Conservation (phyloP, 2,329 filamentous ascomycete species). For the Phyllosticta ampelicida region DNA sequence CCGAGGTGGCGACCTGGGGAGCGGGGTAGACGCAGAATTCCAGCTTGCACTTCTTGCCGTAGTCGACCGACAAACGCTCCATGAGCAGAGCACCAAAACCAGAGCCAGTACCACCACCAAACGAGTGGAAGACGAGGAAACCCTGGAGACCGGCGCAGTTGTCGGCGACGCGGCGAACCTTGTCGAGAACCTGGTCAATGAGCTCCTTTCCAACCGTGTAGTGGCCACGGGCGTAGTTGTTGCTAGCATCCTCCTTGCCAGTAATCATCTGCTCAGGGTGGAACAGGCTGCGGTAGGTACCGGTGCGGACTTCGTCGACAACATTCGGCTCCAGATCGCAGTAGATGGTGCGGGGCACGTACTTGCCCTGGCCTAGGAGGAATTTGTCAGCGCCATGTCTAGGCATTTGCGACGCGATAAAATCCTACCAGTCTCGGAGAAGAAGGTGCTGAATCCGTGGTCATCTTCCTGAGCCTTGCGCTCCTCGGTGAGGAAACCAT, state of each 20-base stretch:
- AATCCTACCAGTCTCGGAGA: conserved; percentile 53
- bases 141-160: conserved; percentile 64
- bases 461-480: conserved; percentile 81
- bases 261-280: conserved; percentile 62
- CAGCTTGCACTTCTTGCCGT: conserved; percentile 68
- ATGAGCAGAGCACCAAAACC: conserved; percentile 62
- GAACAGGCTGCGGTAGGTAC: conserved; percentile 57
- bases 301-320: conserved; percentile 63
- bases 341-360: conserved; percentile 62
- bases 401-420: not conserved
- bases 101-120: conserved; percentile 61
- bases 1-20: conserved; percentile 57
- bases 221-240: conserved; percentile 68
- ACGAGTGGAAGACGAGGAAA: conserved; percentile 66
- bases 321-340: conserved; percentile 62
- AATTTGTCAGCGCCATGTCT: conserved; percentile 7
- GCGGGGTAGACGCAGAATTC: conserved; percentile 64
- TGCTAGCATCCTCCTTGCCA: conserved; percentile 67
- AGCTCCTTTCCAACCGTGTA: conserved; percentile 70
- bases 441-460: conserved; percentile 90
- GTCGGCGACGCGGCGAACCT: conserved; percentile 58
- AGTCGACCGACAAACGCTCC: conserved; percentile 62
- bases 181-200: conserved; percentile 59
- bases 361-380: conserved; percentile 42
- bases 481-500: conserved; percentile 97